phyloP scores from a whole-genome alignment of 306 rosid genomes.

The Lablab purpureus region DNA sequence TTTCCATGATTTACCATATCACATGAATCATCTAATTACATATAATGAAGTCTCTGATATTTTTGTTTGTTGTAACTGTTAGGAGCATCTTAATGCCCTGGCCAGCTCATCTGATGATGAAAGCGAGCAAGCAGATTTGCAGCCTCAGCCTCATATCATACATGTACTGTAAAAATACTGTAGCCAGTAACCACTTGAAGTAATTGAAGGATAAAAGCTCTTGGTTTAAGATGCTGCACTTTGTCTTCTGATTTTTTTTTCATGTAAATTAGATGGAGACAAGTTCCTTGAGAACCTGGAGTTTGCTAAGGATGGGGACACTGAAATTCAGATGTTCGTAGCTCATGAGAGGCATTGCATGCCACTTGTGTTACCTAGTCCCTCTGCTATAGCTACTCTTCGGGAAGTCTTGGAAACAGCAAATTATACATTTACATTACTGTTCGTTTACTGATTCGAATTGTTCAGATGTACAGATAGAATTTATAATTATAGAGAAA shows the following conservation, averaged over 20 bases:
- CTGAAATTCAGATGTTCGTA: conserved; percentile 22
- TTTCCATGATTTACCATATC: conserved; percentile 6
- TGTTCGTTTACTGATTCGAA: conserved; percentile 17
- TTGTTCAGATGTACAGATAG: conserved; percentile 49
- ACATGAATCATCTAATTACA: conserved; percentile 9
- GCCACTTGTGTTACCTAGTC: conserved; percentile 23
- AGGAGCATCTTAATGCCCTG: conserved; percentile 66
- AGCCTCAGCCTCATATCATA: conserved; percentile 61
- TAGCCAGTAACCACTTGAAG: conserved; percentile 34
- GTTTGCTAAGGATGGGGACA: conserved; percentile 29
- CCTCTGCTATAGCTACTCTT: conserved; percentile 15
- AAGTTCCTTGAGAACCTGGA: conserved; percentile 42
- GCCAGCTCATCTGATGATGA: conserved; percentile 60
- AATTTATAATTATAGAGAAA: conserved; percentile 40
- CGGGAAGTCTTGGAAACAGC: conserved; percentile 36
- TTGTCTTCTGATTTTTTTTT: conserved; percentile 28
- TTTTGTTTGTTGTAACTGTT: conserved; percentile 22
- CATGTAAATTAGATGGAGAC: conserved; percentile 40
- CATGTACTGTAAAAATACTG: conserved; percentile 52
- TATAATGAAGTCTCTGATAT: conserved; percentile 1
- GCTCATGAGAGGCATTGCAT: conserved; percentile 22
- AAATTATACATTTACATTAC: conserved; percentile 25
- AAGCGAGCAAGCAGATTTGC: conserved; percentile 50
- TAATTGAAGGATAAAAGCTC: conserved; percentile 2
- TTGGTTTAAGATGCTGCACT: conserved; percentile 38